Conservation (phyloP, 148 eudicot species). For the Rhododendron williamsianum region DNA sequence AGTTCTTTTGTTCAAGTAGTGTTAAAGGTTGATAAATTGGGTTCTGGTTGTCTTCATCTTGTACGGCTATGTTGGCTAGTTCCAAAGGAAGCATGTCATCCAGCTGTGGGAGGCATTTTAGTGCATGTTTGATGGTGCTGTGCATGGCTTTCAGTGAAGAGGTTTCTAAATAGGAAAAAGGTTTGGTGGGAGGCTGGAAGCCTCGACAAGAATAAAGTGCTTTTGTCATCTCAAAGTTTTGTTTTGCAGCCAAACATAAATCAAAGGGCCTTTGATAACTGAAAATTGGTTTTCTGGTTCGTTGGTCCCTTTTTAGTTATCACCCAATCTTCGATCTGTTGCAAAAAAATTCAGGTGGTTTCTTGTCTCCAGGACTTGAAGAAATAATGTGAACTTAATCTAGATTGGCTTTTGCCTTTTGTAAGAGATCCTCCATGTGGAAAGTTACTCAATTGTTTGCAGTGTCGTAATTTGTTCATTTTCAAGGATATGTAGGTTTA, state of each 20-base stretch:
- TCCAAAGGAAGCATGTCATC: constrained; percentile 34
- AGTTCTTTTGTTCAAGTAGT: constrained; percentile 28
- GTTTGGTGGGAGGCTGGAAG: neutral
- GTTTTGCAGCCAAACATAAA: neutral
- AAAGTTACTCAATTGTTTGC: neutral
- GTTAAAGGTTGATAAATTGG: constrained; percentile 33
- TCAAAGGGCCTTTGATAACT: neutral
- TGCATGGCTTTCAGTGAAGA: neutral
- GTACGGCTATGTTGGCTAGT: constrained; percentile 30
- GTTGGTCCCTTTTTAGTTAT: neutral
- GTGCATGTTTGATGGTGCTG: neutral
- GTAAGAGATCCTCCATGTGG: neutral
- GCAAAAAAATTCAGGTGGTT: neutral
- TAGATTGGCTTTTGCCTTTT: neutral
- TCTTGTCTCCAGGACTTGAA: neutral
- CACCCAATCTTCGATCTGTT: neutral
- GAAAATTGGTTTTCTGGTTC: neutral
- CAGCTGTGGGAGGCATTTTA: constrained; percentile 31
- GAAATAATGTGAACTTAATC: neutral
- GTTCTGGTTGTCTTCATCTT: constrained; percentile 31
- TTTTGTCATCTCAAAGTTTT: neutral
- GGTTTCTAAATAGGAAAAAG: neutral
- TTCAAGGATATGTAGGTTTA: neutral
- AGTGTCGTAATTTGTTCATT: neutral
- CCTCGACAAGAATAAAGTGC: neutral